phyloP scores from a whole-genome alignment of 78 protist species.

The Dictyostelium brefeldianum region DNA sequence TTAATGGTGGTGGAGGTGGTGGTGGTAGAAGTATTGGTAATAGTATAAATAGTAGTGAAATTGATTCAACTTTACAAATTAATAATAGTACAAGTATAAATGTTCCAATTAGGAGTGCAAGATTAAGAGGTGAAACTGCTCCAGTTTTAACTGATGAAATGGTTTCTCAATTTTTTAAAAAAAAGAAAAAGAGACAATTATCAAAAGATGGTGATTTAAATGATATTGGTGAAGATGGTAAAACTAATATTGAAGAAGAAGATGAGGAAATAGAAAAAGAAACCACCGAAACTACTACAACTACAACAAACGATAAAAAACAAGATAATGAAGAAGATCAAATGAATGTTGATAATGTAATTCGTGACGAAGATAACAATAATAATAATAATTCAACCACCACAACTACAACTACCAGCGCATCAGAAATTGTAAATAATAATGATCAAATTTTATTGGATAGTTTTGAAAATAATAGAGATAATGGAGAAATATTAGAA shows the following conservation, averaged over 20 bases:
- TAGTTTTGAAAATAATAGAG: neutral
- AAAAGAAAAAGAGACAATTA: slow-evolving; percentile 1
- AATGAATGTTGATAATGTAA: neutral
- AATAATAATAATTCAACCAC: too few relatives aligned
- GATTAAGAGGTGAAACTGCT: slow-evolving; percentile 35
- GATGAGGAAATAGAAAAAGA: neutral
- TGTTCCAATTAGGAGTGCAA: slow-evolving; percentile 29
- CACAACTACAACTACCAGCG: too few relatives aligned
- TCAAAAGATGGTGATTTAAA: slow-evolving; percentile 6
- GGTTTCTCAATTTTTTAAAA: slow-evolving; percentile 22
- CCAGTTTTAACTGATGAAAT: slow-evolving; percentile 25
- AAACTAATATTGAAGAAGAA: neutral
- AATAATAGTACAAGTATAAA: neutral
- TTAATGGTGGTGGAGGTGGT: neutral
- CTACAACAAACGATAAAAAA: neutral
- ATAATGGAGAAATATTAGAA: neutral
- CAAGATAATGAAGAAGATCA: neutral
- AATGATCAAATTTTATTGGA: neutral
- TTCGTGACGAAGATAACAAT: too few relatives aligned
- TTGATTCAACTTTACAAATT: neutral
- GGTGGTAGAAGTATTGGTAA: neutral
- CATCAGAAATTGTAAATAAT: neutral
- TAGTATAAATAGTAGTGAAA: neutral
- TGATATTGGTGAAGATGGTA: slow-evolving; percentile 14
- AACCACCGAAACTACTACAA: neutral